These are phyloP conservation scores for Solanum pinnatisectum DNA, from an alignment of 257 asterid species.

Conservation along the genomic window DNA sequence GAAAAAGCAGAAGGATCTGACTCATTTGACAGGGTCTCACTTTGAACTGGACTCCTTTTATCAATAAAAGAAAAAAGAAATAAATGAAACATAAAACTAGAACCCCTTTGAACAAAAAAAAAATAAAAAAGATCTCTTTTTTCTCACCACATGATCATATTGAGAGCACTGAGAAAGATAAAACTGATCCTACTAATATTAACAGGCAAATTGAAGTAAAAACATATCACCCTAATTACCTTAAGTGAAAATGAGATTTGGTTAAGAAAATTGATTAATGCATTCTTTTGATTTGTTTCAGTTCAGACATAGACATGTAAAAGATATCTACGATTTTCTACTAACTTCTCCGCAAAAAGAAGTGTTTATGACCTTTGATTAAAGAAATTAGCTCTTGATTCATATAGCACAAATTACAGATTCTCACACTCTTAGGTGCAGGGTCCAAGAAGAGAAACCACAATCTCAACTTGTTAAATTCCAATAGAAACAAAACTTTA, in stretches of 20 bases:
- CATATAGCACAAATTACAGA: background rate
- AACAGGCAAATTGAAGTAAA: background rate
- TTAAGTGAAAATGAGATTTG: background rate
- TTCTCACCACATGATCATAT: background rate
- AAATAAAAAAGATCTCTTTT: background rate
- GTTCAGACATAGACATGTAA: background rate
- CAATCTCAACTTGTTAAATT: background rate
- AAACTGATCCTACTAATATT: background rate
- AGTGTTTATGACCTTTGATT: background rate
- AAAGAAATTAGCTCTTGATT: background rate
- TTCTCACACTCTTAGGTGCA: background rate
- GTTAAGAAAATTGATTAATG: background rate
- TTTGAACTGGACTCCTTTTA: slow-evolving; percentile 65
- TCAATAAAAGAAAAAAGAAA: background rate
- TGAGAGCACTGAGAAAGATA: background rate
- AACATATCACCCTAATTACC: background rate
- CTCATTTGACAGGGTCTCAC: slow-evolving; percentile 55
- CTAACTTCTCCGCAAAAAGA: background rate
- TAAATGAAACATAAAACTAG: background rate
- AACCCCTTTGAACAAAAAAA: background rate
- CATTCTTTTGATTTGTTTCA: background rate
- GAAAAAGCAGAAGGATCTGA: slow-evolving; percentile 62
- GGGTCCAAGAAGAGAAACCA: background rate
- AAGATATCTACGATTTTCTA: background rate
- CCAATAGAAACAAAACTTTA: background rate